Evolutionary conservation across 108 stramenopile species (phyloP).

Genomic region (Asterionellopsis glacialis): DNA sequence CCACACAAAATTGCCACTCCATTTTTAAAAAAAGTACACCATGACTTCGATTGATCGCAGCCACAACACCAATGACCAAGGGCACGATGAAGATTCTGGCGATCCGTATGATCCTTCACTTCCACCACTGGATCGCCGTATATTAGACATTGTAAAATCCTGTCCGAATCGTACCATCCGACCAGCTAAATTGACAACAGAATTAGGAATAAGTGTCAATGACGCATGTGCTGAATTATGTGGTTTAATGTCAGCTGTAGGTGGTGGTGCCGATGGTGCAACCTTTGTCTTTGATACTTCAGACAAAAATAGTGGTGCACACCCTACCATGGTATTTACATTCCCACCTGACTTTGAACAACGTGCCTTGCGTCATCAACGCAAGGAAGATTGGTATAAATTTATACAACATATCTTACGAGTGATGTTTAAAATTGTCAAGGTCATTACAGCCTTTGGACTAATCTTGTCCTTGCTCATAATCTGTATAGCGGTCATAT

Average conservation of each 20-base stretch:
- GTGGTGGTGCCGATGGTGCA: slow-evolving; percentile 59
- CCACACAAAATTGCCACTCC: no score
- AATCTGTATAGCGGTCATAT: slow-evolving; percentile 52
- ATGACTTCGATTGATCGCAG: no score
- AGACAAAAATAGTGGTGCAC: slow-evolving; percentile 1
- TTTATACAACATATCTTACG: slow-evolving; percentile 10
- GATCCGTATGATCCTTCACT: no score
- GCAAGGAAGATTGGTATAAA: slow-evolving; percentile 32
- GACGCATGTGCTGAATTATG: slow-evolving; percentile 81
- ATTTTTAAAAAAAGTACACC: no score
- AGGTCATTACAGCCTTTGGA: slow-evolving; percentile 76
- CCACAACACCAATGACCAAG: no score
- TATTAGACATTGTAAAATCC: slow-evolving; percentile 20
- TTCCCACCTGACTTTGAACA: slow-evolving; percentile 76
- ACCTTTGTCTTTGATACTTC: slow-evolving; percentile 49
- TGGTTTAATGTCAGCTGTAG: slow-evolving; percentile 63
- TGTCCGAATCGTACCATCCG: slow-evolving; percentile 40
- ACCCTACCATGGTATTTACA: slow-evolving; percentile 66
- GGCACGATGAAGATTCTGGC: no score
- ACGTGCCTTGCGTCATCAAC: slow-evolving; percentile 30
- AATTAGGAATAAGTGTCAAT: slow-evolving; percentile 65
- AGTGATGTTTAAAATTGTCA: slow-evolving; percentile 37
- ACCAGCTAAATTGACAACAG: slow-evolving; percentile 59
- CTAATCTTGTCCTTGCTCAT: slow-evolving; percentile 71
- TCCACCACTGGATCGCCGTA: slow-evolving; percentile 3